These are phyloP conservation scores for Rhizomucor pusillus DNA, from an alignment of 371 early-diverging fungal species.

Conservation along the genomic window DNA sequence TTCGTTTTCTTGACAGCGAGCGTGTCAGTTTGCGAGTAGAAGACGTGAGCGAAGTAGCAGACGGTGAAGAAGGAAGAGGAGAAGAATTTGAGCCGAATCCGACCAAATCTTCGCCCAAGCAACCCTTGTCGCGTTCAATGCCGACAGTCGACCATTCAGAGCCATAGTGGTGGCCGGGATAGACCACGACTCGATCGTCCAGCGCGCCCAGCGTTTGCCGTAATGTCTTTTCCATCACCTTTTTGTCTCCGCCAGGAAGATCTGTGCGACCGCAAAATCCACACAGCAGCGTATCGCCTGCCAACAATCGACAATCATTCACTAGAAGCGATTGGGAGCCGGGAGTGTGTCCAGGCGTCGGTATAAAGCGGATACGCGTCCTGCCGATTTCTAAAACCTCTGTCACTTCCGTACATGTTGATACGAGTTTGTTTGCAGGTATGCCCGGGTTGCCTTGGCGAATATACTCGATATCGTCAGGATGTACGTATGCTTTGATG, in stretches of 20 bases:
- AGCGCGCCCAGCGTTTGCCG: conserved; percentile 53
- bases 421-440: conserved; percentile 50
- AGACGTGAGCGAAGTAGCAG: too few species aligned
- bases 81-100: too few species aligned
- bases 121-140: conserved; percentile 55
- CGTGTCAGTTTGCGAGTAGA: too few species aligned
- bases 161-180: conserved; percentile 88
- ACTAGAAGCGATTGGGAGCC: conserved; percentile 83
- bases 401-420: conserved; percentile 59
- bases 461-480: conserved; percentile 72
- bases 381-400: conserved; percentile 52
- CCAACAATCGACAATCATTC: conserved; percentile 70
- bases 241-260: conserved; percentile 67
- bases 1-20: too few species aligned
- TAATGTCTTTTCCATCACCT: conserved; percentile 67
- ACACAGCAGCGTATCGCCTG: conserved; percentile 87
- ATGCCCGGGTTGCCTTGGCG: conserved; percentile 69
- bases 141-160: conserved; percentile 75
- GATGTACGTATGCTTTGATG: conserved; percentile 73
- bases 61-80: too few species aligned
- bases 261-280: conserved; percentile 80
- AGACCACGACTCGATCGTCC: conserved; percentile 71
- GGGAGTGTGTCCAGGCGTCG: conserved; percentile 90
- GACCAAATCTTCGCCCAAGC: conserved; percentile 50
- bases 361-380: conserved; percentile 65